Evolutionary conservation across 2,329 filamentous ascomycete species (phyloP).

Genomic region (Pyrenophora graminea): DNA sequence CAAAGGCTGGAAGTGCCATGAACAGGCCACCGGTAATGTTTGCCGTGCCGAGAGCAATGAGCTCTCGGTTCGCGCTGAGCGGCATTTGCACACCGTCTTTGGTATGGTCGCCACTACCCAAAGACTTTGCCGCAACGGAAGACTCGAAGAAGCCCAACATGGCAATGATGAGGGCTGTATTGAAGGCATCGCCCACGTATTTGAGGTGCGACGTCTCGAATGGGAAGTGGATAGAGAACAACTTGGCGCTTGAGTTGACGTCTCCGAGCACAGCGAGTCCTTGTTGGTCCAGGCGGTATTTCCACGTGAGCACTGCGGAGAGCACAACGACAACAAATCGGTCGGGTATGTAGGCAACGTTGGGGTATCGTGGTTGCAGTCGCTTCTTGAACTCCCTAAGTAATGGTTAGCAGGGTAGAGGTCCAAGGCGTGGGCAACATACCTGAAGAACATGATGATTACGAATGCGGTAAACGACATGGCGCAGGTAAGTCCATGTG

Average conservation of each 20-base stretch:
- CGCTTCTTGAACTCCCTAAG: slow-evolving; percentile 76
- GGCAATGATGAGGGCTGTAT: slow-evolving; percentile 90
- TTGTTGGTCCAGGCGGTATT: slow-evolving; percentile 74
- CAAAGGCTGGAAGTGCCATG: slow-evolving; percentile 90
- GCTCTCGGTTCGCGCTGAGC: slow-evolving; percentile 87
- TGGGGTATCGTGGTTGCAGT: slow-evolving; percentile 77
- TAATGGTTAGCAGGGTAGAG: slow-evolving; percentile 13
- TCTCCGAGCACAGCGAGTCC: slow-evolving; percentile 84
- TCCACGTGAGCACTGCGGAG: slow-evolving; percentile 78
- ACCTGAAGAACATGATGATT: slow-evolving; percentile 90
- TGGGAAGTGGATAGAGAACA: slow-evolving; percentile 84
- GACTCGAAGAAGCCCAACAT: slow-evolving; percentile 98
- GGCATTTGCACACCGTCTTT: slow-evolving; percentile 75
- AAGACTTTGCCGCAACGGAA: slow-evolving; percentile 90
- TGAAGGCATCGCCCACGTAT: slow-evolving; percentile 83
- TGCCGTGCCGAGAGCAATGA: slow-evolving; percentile 86
- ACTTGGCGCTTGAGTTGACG: slow-evolving; percentile 71
- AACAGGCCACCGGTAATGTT: slow-evolving; percentile 93
- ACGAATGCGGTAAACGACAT: slow-evolving; percentile 79
- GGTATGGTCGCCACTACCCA: slow-evolving; percentile 58
- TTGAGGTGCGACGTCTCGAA: slow-evolving; percentile 76
- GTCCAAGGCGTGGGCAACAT: slow-evolving; percentile 32
- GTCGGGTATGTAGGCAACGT: slow-evolving; percentile 87
- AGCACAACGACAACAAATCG: slow-evolving; percentile 87
- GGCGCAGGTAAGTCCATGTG: slow-evolving; percentile 74